Evolutionary conservation across 1,284 basidiomycete genomes (phyloP).

Genomic region (Fereydounia khargensis): DNA sequence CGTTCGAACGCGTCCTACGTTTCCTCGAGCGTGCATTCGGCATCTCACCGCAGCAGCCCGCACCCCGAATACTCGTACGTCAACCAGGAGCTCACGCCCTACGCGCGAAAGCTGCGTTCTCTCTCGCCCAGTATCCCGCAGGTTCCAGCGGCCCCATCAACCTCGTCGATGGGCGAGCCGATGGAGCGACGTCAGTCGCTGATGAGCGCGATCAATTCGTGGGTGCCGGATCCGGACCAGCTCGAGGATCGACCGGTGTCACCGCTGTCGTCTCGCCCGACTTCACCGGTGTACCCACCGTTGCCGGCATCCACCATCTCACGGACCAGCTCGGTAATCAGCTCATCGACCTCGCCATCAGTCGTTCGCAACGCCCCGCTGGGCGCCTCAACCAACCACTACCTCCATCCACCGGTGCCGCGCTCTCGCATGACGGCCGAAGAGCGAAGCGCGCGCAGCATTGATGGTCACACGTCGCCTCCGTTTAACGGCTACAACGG

Average conservation of each 20-base stretch:
- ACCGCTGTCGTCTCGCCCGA: constrained; percentile 19
- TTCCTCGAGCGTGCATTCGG: constrained; percentile 33
- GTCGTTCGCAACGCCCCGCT: constrained; percentile 46
- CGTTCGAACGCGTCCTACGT: constrained; percentile 35
- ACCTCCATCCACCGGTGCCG: constrained; percentile 35
- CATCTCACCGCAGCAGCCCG: constrained; percentile 21
- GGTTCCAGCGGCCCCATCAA: constrained; percentile 14
- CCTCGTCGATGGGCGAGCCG: constrained; percentile 10
- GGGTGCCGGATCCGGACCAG: constrained; percentile 32
- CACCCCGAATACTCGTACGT: constrained; percentile 26
- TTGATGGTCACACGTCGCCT: background rate
- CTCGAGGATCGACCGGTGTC: constrained; percentile 4
- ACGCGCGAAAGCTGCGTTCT: constrained; percentile 36
- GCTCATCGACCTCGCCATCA: constrained; percentile 28
- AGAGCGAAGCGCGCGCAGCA: constrained; percentile 6
- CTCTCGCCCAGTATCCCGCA: too few relatives aligned
- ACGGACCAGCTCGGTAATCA: constrained; percentile 32
- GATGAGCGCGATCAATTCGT: constrained; percentile 52
- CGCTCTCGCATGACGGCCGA: constrained; percentile 25
- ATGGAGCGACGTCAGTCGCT: constrained; percentile 28
- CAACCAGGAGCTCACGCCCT: constrained; percentile 36
- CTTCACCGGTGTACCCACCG: constrained; percentile 20
- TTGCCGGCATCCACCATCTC: constrained; percentile 34
- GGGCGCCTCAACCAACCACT: constrained; percentile 47
- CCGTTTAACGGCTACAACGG: constrained; percentile 5